A percentile compares a stretch with the other conserved stretches of the same genome.
Evolutionary conservation across 306 rosid genomes (phyloP).

Genomic region (Mimosa bimucronata): DNA sequence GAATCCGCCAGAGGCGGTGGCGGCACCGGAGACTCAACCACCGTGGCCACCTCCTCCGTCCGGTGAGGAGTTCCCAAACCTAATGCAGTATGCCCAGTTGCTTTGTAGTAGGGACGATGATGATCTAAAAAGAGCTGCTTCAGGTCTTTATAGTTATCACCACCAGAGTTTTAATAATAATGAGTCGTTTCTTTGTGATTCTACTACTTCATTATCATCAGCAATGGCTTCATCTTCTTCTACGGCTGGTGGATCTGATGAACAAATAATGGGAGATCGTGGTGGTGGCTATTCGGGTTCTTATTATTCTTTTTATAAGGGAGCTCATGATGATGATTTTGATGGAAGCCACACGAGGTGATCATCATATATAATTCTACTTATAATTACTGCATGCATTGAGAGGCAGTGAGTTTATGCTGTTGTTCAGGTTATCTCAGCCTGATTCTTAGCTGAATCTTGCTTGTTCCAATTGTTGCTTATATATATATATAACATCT

Average conservation of each 20-base stretch:
- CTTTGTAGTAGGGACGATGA: slow-evolving; percentile 46
- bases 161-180: neutral
- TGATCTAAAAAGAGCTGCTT: slow-evolving; percentile 42
- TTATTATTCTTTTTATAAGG: slow-evolving; percentile 20
- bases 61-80: slow-evolving; percentile 40
- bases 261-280: slow-evolving; percentile 25
- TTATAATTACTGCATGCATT: neutral
- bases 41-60: slow-evolving; percentile 17
- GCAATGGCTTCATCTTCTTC: neutral
- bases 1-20: neutral
- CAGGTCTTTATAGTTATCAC: slow-evolving; percentile 21
- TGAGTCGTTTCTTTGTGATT: neutral
- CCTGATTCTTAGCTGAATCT: neutral
- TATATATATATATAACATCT: neutral
- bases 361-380: neutral
- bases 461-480: neutral
- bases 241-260: slow-evolving; percentile 1
- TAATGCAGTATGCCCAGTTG: slow-evolving; percentile 49
- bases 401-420: slow-evolving; percentile 2
- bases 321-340: slow-evolving; percentile 41
- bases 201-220: slow-evolving; percentile 27
- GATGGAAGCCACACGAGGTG: slow-evolving; percentile 25
- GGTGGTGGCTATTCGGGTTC: slow-evolving; percentile 10
- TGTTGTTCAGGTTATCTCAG: neutral
- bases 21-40: neutral